Conservation (phyloP, 257 asterid species). For the Solanum pimpinellifolium region DNA sequence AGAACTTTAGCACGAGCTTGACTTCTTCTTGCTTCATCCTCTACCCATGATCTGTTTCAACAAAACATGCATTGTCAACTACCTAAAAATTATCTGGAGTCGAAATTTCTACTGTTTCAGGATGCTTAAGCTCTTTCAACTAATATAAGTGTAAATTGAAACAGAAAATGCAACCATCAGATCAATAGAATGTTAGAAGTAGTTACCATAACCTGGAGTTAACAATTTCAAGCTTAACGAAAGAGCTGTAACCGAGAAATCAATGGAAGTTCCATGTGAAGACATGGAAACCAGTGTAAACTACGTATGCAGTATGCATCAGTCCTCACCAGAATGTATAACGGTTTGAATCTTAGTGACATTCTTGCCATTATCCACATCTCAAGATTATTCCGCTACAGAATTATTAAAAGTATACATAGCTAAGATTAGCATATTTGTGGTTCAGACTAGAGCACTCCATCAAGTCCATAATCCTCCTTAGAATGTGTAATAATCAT, state of each 20-base stretch:
- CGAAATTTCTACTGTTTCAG: not conserved
- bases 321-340: not conserved
- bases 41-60: conserved; percentile 74
- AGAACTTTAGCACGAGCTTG: conserved; percentile 70
- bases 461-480: not conserved
- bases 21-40: conserved; percentile 81
- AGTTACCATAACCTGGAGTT: not conserved
- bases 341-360: not conserved
- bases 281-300: not conserved
- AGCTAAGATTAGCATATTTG: not conserved
- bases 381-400: not conserved
- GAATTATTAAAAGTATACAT: not conserved
- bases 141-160: not conserved
- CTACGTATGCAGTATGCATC: not conserved
- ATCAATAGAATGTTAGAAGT: not conserved
- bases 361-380: not conserved
- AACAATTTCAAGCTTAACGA: not conserved
- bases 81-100: not conserved
- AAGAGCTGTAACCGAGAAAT: not conserved
- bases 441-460: not conserved
- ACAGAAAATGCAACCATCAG: not conserved
- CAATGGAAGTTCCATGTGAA: not conserved
- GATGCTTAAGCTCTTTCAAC: not conserved
- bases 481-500: not conserved
- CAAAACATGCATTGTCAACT: not conserved